phyloP scores from a whole-genome alignment of 73 alveolate genomes.

The Stentor roeselii region DNA sequence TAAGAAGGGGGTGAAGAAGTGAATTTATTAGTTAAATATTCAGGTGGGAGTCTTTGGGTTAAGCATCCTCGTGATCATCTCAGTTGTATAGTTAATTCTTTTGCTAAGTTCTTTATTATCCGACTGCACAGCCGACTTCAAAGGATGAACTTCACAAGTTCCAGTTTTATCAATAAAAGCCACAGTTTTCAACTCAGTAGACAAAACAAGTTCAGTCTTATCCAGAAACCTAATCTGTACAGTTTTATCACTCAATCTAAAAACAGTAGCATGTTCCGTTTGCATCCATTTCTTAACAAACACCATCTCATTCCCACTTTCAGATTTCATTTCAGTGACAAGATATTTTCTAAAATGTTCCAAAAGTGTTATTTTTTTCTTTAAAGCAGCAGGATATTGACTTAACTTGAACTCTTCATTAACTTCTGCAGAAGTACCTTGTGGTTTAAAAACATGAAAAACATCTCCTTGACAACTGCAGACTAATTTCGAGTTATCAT shows the following conservation, averaged over 20 bases:
- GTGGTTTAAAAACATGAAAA: neutral
- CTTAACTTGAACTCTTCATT: neutral
- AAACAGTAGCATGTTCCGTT: conserved; percentile 94
- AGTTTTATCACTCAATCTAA: conserved; percentile 91
- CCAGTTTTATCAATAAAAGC: conserved; percentile 95
- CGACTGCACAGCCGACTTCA: conserved; percentile 83
- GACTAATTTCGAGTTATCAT: neutral
- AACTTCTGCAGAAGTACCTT: neutral
- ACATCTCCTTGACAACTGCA: neutral
- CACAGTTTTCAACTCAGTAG: conserved; percentile 85
- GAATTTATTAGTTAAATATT: conserved; percentile 53
- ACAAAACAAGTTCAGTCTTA: conserved; percentile 86
- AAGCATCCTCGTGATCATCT: conserved; percentile 84
- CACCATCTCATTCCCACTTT: conserved; percentile 32
- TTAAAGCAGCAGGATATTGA: conserved; percentile 53
- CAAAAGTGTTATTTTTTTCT: conserved; percentile 66
- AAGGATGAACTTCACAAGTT: conserved; percentile 81
- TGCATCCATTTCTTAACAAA: conserved; percentile 95
- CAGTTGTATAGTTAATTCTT: conserved; percentile 93
- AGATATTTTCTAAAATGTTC: conserved; percentile 61
- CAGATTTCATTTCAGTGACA: conserved; percentile 34
- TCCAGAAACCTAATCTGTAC: conserved; percentile 96
- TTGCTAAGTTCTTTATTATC: conserved; percentile 90
- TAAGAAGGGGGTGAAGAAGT: conserved; percentile 82
- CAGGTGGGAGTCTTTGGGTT: too few relatives aligned